Evolutionary conservation across 257 asterid species (phyloP).

Genomic region (Cinchona pubescens): DNA sequence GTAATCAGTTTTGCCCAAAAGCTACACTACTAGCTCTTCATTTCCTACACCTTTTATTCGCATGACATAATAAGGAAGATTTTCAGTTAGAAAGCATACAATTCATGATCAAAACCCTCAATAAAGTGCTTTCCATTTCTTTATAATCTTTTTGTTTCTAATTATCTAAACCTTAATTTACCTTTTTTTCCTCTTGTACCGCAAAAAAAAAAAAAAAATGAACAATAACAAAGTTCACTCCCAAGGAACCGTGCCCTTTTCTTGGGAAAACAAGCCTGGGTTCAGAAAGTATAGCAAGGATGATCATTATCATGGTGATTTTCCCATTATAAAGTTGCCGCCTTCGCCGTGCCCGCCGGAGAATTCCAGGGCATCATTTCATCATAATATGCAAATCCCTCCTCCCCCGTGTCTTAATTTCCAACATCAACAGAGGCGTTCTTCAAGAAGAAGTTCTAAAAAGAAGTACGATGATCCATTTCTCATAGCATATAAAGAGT

Average conservation of each 20-base stretch:
- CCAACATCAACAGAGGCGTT: constrained; percentile 29
- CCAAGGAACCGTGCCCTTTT: constrained; percentile 57
- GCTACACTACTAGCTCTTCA: constrained; percentile 20
- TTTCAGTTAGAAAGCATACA: constrained; percentile 41
- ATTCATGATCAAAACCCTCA: constrained; percentile 24
- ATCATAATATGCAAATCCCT: constrained; percentile 32
- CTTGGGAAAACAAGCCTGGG: constrained; percentile 72
- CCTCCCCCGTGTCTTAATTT: constrained; percentile 49
- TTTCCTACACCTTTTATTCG: constrained; percentile 48
- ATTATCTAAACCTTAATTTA: not conserved
- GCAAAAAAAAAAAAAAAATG: constrained; percentile 30
- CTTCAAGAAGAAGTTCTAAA: constrained; percentile 35
- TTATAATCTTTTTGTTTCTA: not conserved
- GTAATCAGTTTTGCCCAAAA: constrained; percentile 26
- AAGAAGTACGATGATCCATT: constrained; percentile 71
- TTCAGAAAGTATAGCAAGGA: constrained; percentile 39
- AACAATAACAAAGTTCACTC: constrained; percentile 45
- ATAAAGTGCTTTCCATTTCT: constrained; percentile 6
- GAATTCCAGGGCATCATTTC: constrained; percentile 26
- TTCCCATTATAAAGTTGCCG: constrained; percentile 33
- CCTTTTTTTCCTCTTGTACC: not conserved
- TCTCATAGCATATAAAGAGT: constrained; percentile 57
- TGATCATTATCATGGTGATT: not conserved
- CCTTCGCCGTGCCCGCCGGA: constrained; percentile 50
- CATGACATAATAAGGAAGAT: constrained; percentile 31